Base-by-base conservation (phyloP, 169 alveolate genomes). In the Besnoitia besnoiti region DNA sequence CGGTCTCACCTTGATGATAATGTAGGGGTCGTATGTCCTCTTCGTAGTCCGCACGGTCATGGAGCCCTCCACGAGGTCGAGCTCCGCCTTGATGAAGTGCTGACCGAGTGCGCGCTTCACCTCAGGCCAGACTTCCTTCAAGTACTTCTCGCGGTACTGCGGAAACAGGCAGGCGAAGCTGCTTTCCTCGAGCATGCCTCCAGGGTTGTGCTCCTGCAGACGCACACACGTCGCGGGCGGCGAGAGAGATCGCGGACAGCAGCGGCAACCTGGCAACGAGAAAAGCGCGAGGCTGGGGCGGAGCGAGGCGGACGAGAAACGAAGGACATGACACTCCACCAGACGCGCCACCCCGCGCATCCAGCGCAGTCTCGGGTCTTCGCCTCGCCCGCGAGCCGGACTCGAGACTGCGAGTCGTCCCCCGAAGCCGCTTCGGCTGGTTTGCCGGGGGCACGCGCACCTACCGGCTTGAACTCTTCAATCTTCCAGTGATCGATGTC, bases 1-100 rank as follows among this genome's bases (percentile, higher is more conserved):
- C 67, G 12, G 4, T 16, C n/a, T 5, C 62, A 76, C 95, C 96
- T 98, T 99, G 67, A 99, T 96, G 94, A 99, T 99, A 80, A 98
- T 97, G 95, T 98, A 99, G 33, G 99, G 99, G 93, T 99, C 99
- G 99, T 99, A 99, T 35, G 99, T 99, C 92, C 99, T 99, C 77
- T 97, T 97, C 0, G 99, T 98, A 4, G 99, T 99, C 94, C 97
- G 97, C 27, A 99, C 99, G 0, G 99, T 97, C 99, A 99, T 98
- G 85, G 99, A 99, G 44, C 99, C 99, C 95, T 99, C 99, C 12
- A 98, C 96, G 77, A 99, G 95, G 94, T 99, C 98, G 50, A 99
- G 96, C 91, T 98, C 99, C 35, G 99, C 99, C 93, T 97, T 97
- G 76, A 99, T 96, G 82, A 97, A 97, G 89, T 97, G 98, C 94